These are phyloP conservation scores for Nemania bipapillata DNA, from an alignment of 2,329 filamentous ascomycete species.

Conservation along the genomic window DNA sequence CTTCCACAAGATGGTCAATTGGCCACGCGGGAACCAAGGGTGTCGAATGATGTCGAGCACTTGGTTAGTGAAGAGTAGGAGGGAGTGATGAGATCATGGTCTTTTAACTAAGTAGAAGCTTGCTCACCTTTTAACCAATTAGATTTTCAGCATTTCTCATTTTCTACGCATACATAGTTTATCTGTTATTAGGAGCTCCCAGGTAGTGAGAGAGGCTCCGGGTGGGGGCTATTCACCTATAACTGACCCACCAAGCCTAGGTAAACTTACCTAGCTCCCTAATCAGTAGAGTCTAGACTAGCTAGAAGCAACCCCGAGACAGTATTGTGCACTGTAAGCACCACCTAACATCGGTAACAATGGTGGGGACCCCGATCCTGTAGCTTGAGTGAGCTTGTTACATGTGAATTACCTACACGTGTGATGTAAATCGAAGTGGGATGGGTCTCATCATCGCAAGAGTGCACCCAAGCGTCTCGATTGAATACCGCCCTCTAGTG, in stretches of 20 bases:
- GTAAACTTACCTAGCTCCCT: too few relatives aligned
- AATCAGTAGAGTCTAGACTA: too few relatives aligned
- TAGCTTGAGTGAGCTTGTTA: conserved; percentile 2
- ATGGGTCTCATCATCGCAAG: conserved; percentile 15
- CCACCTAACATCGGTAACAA: too few relatives aligned
- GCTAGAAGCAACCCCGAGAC: too few relatives aligned
- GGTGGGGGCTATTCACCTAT: conserved; percentile 4
- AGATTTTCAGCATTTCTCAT: conserved; percentile 22
- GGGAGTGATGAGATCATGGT: conserved; percentile 33
- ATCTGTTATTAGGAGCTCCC: background rate
- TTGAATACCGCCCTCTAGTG: background rate
- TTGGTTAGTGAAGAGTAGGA: background rate
- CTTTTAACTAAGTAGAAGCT: background rate
- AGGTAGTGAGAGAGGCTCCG: conserved; percentile 25
- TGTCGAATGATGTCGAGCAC: background rate
- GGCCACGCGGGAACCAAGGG: background rate
- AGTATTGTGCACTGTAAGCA: too few relatives aligned
- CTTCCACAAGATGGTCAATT: background rate
- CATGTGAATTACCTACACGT: conserved; percentile 3
- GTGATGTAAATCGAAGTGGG: conserved; percentile 18
- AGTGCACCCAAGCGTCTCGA: background rate
- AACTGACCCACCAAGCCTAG: background rate
- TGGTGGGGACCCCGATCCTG: too few relatives aligned
- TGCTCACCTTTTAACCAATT: conserved; percentile 16
- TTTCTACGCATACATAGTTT: background rate